Percentiles rank a stretch among this genome's conserved stretches.
These are phyloP conservation scores for Colletotrichum sojae DNA, from an alignment of 2,329 filamentous ascomycete genomes.

Conservation along the genomic window DNA sequence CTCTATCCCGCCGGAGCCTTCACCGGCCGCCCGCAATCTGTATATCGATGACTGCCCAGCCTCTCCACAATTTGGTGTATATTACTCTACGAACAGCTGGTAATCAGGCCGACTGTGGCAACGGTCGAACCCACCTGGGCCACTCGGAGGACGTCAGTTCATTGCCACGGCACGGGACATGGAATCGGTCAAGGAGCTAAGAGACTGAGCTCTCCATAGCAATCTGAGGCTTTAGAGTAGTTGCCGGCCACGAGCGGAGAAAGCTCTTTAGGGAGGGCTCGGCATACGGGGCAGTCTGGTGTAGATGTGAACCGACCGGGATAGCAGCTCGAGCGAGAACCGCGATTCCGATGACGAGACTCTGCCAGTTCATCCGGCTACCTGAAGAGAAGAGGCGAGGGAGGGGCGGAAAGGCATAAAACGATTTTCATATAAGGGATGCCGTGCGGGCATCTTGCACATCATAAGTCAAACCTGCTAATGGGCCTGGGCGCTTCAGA, in stretches of 20 bases:
- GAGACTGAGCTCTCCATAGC: background rate
- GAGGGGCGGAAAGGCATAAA: background rate
- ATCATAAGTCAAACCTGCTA: slow-evolving; percentile 36
- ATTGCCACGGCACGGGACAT: background rate
- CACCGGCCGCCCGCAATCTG: slow-evolving; percentile 2
- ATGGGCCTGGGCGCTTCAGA: slow-evolving; percentile 29
- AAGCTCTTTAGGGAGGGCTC: background rate
- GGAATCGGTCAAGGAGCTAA: background rate
- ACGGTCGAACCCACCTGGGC: too few relatives aligned
- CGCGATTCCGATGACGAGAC: background rate
- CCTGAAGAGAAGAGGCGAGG: too few relatives aligned
- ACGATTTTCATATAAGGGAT: slow-evolving; percentile 24
- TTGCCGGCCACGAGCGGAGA: background rate
- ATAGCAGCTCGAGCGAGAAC: slow-evolving; percentile 17
- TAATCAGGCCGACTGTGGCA: too few relatives aligned
- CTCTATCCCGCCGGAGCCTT: background rate
- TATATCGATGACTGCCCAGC: slow-evolving; percentile 37
- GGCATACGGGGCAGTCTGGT: slow-evolving; percentile 21
- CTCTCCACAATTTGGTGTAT: slow-evolving; percentile 29
- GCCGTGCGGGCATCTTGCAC: slow-evolving; percentile 21
- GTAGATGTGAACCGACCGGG: slow-evolving; percentile 22
- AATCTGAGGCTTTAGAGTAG: background rate
- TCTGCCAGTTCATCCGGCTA: slow-evolving; percentile 10
- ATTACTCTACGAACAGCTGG: background rate
- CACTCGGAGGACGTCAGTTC: background rate